Percentiles rank a stretch among this genome's conserved stretches.
phyloP scores from a whole-genome alignment of 176 grass and related monocot genomes.

The Raddia guianensis region DNA sequence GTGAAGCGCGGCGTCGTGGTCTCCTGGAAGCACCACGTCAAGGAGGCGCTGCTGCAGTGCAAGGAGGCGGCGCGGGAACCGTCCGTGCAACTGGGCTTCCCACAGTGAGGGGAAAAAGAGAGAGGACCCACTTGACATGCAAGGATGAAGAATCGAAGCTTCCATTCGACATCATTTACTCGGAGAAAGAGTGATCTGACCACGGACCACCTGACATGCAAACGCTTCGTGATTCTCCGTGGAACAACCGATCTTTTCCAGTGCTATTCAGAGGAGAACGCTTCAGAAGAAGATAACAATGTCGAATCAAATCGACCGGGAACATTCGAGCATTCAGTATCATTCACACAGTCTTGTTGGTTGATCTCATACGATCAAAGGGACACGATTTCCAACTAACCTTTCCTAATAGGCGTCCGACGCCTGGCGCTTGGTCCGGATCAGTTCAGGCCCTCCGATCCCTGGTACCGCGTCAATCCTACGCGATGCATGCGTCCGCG shows the following conservation, averaged over 20 bases:
- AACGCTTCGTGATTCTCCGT: not conserved
- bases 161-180: too few species aligned
- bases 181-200: too few species aligned
- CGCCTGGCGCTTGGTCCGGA: too few species aligned
- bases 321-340: not conserved
- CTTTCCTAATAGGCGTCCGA: too few species aligned
- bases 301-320: not conserved
- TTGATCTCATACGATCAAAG: too few species aligned
- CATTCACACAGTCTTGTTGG: too few species aligned
- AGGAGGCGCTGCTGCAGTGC: conserved; percentile 6
- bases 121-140: not conserved
- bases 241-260: not conserved
- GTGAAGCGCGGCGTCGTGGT: conserved; percentile 65
- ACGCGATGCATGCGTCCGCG: too few species aligned
- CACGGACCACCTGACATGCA: not conserved
- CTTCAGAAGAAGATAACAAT: not conserved
- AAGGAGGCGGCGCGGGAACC: conserved; percentile 9
- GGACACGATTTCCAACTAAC: too few species aligned
- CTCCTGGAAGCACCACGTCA: conserved; percentile 52
- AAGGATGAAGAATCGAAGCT: not conserved
- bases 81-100: conserved; percentile 17
- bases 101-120: conserved; percentile 21
- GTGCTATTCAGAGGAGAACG: not conserved
- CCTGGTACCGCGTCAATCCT: too few species aligned
- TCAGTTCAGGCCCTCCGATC: too few species aligned